Conservation (phyloP, 164 flowering plant genomes). For the Platanus orientalis region DNA sequence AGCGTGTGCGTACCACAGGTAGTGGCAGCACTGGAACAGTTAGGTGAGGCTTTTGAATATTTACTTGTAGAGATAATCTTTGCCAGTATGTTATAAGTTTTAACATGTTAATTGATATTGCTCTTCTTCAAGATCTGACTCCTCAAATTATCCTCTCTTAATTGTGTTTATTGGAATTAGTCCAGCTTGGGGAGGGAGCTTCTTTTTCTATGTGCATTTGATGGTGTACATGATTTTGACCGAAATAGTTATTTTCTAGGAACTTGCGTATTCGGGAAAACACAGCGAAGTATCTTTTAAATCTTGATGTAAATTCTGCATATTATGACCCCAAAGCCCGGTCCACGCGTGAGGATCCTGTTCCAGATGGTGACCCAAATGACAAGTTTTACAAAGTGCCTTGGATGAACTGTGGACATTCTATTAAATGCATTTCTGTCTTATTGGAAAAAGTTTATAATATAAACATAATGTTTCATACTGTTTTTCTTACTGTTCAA, state of each 20-base stretch:
- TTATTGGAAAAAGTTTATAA: not conserved
- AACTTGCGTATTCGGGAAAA: constrained; percentile 93
- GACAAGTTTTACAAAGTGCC: constrained; percentile 72
- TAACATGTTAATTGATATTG: too few relatives aligned
- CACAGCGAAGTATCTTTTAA: constrained; percentile 82
- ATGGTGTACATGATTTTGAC: not conserved
- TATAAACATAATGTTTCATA: not conserved
- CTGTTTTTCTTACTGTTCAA: not conserved
- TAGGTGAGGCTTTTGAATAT: constrained; percentile 34
- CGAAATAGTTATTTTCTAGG: constrained; percentile 27
- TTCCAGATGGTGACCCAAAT: constrained; percentile 81
- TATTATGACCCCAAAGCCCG: constrained; percentile 86
- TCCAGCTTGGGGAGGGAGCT: not conserved
- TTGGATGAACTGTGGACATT: not conserved
- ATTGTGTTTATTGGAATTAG: not conserved
- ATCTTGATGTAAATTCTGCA: constrained; percentile 86
- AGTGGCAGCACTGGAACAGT: constrained; percentile 99
- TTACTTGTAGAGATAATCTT: not conserved
- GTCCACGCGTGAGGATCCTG: constrained; percentile 93
- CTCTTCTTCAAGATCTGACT: not conserved
- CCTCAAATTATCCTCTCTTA: not conserved
- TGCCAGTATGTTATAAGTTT: not conserved
- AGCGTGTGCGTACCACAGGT: constrained; percentile 96
- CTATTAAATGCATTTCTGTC: not conserved
- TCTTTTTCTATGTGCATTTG: not conserved